Percentiles rank a stretch among this genome's conserved stretches.
phyloP scores from a whole-genome alignment of 2,329 filamentous ascomycete genomes.

The Stemphylium beticola region DNA sequence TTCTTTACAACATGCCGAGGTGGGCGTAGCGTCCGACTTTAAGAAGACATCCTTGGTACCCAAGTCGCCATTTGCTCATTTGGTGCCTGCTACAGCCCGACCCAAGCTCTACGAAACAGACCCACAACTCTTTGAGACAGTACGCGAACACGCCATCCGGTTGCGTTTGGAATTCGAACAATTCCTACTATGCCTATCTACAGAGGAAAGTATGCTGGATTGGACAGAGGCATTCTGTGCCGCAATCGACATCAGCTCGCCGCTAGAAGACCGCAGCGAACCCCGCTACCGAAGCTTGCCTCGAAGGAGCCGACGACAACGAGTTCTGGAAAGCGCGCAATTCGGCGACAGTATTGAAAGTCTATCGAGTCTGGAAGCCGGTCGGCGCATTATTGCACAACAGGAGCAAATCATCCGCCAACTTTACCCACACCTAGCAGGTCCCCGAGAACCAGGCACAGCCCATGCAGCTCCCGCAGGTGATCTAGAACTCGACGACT shows the following conservation, averaged over 20 bases:
- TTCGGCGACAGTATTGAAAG: conserved; percentile 43
- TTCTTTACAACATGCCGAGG: conserved; percentile 75
- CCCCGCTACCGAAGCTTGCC: conserved; percentile 56
- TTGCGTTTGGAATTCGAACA: conserved; percentile 76
- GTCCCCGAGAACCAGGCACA: conserved; percentile 15
- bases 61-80: conserved; percentile 53
- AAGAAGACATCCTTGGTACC: conserved; percentile 60
- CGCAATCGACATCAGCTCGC: conserved; percentile 73
- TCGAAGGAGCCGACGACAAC: conserved; percentile 49
- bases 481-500: conserved; percentile 46
- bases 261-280: conserved; percentile 70
- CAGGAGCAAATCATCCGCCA: conserved; percentile 57
- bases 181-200: conserved; percentile 70
- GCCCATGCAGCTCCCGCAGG: conserved; percentile 16
- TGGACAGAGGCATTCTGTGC: conserved; percentile 72
- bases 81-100: conserved; percentile 51
- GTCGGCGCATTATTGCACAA: conserved; percentile 53
- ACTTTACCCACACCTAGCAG: conserved; percentile 54
- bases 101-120: conserved; percentile 54
- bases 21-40: conserved; percentile 75
- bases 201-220: conserved; percentile 68
- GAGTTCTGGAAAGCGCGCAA: conserved; percentile 41
- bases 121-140: conserved; percentile 53
- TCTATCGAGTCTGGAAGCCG: conserved; percentile 37
- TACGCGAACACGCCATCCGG: conserved; percentile 69